phyloP scores from a whole-genome alignment of 768 basidiomycete species.

The Phlebiopsis gigantea region DNA sequence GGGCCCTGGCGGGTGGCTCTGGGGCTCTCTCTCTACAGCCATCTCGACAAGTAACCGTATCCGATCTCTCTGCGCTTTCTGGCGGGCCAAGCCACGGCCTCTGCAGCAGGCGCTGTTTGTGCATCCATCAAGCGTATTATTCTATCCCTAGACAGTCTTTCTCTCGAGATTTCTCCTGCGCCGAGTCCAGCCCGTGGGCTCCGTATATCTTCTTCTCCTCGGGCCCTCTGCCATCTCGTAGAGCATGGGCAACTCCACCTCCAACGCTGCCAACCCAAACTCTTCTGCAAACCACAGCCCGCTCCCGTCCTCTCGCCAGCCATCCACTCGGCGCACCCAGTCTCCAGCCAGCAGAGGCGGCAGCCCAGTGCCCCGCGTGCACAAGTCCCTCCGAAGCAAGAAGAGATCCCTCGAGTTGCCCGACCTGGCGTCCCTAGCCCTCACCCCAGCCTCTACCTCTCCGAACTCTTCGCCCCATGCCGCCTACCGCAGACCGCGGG shows the following conservation, averaged over 20 bases:
- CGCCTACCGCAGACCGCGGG: slow-evolving; percentile 34
- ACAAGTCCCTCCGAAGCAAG: slow-evolving; percentile 59
- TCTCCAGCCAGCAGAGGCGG: slow-evolving; percentile 23
- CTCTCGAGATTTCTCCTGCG: slow-evolving; percentile 16
- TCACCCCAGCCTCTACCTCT: slow-evolving; percentile 38
- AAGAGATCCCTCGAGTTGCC: slow-evolving; percentile 74
- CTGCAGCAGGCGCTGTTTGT: background rate
- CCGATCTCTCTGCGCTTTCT: background rate
- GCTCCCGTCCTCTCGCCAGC: slow-evolving; percentile 5
- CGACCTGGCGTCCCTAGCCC: slow-evolving; percentile 53
- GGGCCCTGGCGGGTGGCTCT: no score
- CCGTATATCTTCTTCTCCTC: slow-evolving; percentile 4
- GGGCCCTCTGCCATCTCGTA: slow-evolving; percentile 2
- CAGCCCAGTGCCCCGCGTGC: slow-evolving; percentile 29
- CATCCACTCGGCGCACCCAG: slow-evolving; percentile 17
- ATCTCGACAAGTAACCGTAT: no score
- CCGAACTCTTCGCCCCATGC: slow-evolving; percentile 38
- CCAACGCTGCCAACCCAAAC: slow-evolving; percentile 13
- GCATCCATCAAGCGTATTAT: background rate
- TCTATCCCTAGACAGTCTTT: slow-evolving; percentile 5
- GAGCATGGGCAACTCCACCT: slow-evolving; percentile 19
- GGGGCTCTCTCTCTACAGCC: no score
- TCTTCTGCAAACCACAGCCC: background rate
- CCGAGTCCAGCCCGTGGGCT: slow-evolving; percentile 4
- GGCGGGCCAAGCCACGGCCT: background rate